These are phyloP conservation scores for Podila epigama DNA, from an alignment of 192 early-diverging fungal species.

Conservation along the genomic window DNA sequence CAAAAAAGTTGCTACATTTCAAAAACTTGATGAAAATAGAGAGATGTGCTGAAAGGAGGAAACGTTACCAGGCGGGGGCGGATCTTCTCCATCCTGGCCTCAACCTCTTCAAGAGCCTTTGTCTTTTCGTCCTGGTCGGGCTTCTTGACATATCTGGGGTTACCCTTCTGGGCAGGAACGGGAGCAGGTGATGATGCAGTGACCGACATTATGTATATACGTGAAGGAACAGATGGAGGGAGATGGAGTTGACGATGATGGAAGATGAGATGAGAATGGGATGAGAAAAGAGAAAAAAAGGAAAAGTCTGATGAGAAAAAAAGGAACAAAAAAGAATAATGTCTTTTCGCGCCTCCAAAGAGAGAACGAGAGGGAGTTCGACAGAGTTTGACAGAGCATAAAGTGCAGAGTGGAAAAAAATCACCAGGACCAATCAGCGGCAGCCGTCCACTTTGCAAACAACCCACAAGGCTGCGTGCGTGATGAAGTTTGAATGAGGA, in stretches of 20 bases:
- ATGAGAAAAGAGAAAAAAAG: neutral
- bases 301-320: too few relatives aligned
- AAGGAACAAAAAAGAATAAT: too few relatives aligned
- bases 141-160: slow-evolving; percentile 36
- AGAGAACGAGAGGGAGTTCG: too few relatives aligned
- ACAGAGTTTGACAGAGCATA: too few relatives aligned
- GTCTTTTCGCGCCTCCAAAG: too few relatives aligned
- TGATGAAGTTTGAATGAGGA: too few relatives aligned
- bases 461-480: too few relatives aligned
- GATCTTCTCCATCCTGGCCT: slow-evolving; percentile 51
- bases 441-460: too few relatives aligned
- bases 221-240: neutral
- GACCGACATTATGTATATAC: slow-evolving; percentile 36
- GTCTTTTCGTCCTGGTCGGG: slow-evolving; percentile 42
- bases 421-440: too few relatives aligned
- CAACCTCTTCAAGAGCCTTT: slow-evolving; percentile 43
- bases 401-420: too few relatives aligned
- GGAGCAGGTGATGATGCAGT: slow-evolving; percentile 21
- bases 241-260: neutral
- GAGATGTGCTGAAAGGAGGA: neutral
- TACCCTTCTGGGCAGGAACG: slow-evolving; percentile 21
- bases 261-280: slow-evolving; percentile 3
- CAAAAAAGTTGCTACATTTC: too few relatives aligned
- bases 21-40: neutral
- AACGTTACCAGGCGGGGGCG: slow-evolving; percentile 41